Percentiles rank a stretch among this genome's conserved stretches.
These are phyloP conservation scores for Mucor velutinosus DNA, from an alignment of 371 early-diverging fungal genomes.

Conservation along the genomic window DNA sequence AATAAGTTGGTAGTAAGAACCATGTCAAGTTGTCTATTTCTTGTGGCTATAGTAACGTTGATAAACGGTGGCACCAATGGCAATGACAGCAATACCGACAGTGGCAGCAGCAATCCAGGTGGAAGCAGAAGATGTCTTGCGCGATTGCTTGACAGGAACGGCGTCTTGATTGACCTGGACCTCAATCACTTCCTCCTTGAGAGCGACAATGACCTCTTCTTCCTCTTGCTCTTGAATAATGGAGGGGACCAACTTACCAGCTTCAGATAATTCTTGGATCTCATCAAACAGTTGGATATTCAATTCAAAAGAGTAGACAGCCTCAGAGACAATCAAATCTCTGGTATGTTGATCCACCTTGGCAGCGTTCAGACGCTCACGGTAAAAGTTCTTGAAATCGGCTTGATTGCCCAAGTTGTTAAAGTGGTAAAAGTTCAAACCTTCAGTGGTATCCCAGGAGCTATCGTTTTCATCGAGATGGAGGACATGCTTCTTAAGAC, in stretches of 20 bases:
- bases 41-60: constrained; percentile 16
- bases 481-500: constrained; percentile 55
- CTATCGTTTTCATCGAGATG: constrained; percentile 36
- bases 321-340: constrained; percentile 47
- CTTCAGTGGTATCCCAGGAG: constrained; percentile 47
- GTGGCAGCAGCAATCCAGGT: constrained; percentile 8
- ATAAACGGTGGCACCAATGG: constrained; percentile 21
- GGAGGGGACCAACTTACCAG: constrained; percentile 25
- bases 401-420: constrained; percentile 52
- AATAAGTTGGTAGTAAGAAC: constrained; percentile 1
- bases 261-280: constrained; percentile 42
- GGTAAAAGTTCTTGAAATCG: constrained; percentile 62
- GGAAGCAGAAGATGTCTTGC: neutral
- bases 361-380: constrained; percentile 54
- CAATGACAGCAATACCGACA: constrained; percentile 19
- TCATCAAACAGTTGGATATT: constrained; percentile 55
- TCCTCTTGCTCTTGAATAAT: neutral
- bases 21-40: neutral
- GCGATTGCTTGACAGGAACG: neutral
- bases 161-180: neutral
- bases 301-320: constrained; percentile 44
- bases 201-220: constrained; percentile 3
- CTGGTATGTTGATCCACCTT: constrained; percentile 32
- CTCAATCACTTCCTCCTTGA: neutral
- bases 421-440: constrained; percentile 57